These are phyloP conservation scores for Fremontodendron californicum DNA, from an alignment of 345 rosid species.

Conservation along the genomic window DNA sequence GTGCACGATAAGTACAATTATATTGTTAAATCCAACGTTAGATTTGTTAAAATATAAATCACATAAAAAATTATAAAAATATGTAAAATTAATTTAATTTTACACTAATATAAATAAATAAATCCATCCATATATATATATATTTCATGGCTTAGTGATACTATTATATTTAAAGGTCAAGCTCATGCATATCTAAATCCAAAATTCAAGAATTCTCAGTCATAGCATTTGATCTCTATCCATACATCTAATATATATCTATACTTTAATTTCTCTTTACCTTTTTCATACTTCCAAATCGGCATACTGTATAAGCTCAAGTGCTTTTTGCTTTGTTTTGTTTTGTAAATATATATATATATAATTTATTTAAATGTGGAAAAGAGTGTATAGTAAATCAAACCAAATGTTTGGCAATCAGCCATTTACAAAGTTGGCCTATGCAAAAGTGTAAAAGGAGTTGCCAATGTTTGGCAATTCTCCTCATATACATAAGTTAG, in stretches of 20 bases:
- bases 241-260: background rate
- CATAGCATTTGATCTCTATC: background rate
- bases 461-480: too few relatives aligned
- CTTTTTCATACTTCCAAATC: constrained; percentile 1
- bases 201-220: background rate
- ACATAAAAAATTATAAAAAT: too few relatives aligned
- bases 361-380: background rate
- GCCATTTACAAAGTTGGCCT: background rate
- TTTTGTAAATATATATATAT: background rate
- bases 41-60: too few relatives aligned
- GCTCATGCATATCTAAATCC: background rate
- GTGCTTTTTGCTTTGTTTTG: background rate
- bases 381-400: background rate
- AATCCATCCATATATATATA: too few relatives aligned
- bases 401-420: background rate
- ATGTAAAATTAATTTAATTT: too few relatives aligned
- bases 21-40: too few relatives aligned
- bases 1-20: too few relatives aligned
- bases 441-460: background rate
- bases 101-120: too few relatives aligned
- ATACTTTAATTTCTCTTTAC: background rate
- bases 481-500: too few relatives aligned
- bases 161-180: background rate
- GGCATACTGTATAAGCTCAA: background rate
- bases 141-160: background rate